Conservation (phyloP, 2,329 filamentous ascomycete species). For the Apiospora marii region DNA sequence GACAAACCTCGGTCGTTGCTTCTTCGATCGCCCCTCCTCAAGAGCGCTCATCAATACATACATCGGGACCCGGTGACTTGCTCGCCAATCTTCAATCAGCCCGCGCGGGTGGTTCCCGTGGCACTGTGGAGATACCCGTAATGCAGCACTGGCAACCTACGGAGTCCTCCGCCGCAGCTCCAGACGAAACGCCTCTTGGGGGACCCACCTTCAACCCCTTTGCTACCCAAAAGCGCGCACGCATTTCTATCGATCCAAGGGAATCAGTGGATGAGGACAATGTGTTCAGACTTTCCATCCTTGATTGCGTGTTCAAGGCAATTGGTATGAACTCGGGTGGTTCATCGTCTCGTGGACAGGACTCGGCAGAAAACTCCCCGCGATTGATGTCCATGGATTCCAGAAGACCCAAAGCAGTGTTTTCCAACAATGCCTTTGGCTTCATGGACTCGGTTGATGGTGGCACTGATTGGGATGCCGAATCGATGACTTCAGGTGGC, state of each 20-base stretch:
- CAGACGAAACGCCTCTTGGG: slow-evolving; percentile 53
- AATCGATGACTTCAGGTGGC: slow-evolving; percentile 80
- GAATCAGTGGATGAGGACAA: slow-evolving; percentile 89
- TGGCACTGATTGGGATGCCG: slow-evolving; percentile 81
- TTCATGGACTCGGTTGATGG: slow-evolving; percentile 87
- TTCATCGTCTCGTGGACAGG: slow-evolving; percentile 69
- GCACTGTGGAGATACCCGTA: slow-evolving; percentile 39
- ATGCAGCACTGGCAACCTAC: slow-evolving; percentile 38
- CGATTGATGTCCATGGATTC: slow-evolving; percentile 85
- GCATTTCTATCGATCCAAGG: slow-evolving; percentile 69
- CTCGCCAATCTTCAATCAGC: slow-evolving; percentile 79
- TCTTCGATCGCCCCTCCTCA: slow-evolving; percentile 50
- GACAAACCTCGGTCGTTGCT: slow-evolving; percentile 52
- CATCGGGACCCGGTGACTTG: slow-evolving; percentile 78
- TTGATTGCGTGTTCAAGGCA: slow-evolving; percentile 95
- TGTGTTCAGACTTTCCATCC: slow-evolving; percentile 85
- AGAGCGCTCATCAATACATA: slow-evolving; percentile 53
- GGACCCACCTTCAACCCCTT: slow-evolving; percentile 65
- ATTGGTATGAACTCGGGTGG: slow-evolving; percentile 80
- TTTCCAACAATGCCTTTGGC: slow-evolving; percentile 85
- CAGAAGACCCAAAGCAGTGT: slow-evolving; percentile 78
- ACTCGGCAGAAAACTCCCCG: slow-evolving; percentile 86
- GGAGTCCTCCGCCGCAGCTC: slow-evolving; percentile 44
- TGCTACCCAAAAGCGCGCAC: slow-evolving; percentile 56
- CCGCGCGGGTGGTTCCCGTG: slow-evolving; percentile 62